phyloP scores from a whole-genome alignment of 2,329 filamentous ascomycete species.

The Chaetomiaceae sp. region DNA sequence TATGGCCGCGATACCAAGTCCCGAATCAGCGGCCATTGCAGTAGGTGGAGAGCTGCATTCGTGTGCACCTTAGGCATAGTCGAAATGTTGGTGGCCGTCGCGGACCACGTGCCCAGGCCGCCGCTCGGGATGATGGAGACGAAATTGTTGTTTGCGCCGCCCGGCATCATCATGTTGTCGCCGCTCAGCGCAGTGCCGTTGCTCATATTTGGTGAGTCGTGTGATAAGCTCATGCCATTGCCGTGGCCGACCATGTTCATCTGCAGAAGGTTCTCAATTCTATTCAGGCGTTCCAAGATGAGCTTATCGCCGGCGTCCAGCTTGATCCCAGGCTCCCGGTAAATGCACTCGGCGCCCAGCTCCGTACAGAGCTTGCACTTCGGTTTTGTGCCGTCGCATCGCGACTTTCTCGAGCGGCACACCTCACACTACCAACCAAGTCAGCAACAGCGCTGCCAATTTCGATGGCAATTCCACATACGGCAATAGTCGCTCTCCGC shows the following conservation, averaged over 20 bases:
- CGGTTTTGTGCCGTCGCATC: constrained; percentile 73
- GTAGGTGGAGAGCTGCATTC: constrained; percentile 70
- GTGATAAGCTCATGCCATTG: constrained; percentile 52
- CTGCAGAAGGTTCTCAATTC: constrained; percentile 76
- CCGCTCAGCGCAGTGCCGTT: constrained; percentile 58
- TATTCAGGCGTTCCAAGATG: constrained; percentile 71
- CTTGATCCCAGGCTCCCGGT: constrained; percentile 81
- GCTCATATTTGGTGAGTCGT: constrained; percentile 61
- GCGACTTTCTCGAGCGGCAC: constrained; percentile 73
- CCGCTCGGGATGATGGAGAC: constrained; percentile 55
- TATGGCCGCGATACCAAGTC: constrained; percentile 73
- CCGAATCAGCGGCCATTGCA: constrained; percentile 77
- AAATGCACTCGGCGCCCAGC: constrained; percentile 76
- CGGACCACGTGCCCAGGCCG: constrained; percentile 68
- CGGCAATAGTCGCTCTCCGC: constrained; percentile 61
- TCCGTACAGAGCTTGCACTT: constrained; percentile 83
- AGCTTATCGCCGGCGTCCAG: constrained; percentile 82
- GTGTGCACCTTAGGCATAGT: constrained; percentile 84
- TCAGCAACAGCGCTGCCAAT: constrained; percentile 8
- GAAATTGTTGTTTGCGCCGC: constrained; percentile 38
- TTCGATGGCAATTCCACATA: constrained; percentile 37
- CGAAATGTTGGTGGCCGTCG: constrained; percentile 62
- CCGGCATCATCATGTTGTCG: constrained; percentile 50
- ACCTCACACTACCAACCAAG: constrained; percentile 64
- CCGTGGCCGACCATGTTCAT: constrained; percentile 54